Evolutionary conservation across 768 basidiomycete genomes (phyloP), one percentile per base, ranked within the genome.

Genomic region (Pleurotus tuoliensis): DNA sequence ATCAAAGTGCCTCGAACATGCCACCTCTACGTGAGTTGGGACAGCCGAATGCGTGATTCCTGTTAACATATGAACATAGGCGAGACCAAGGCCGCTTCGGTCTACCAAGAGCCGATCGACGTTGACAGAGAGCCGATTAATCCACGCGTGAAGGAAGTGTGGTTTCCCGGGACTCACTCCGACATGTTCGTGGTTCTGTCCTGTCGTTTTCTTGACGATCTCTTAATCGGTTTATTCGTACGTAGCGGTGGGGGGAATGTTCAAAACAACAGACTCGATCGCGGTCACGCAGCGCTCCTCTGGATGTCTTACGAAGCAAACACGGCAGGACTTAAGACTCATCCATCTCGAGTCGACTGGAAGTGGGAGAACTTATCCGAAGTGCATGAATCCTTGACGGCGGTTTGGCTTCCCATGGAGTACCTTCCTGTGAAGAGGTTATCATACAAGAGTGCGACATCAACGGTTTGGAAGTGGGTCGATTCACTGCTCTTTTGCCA

Each of bases 291-390:
- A n/a, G 34, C 46, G 4, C 50, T 59, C 7, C 40, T 57, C 7
- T 63, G 62, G 62, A 63, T 63, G 62, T 54, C 27, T 9, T 52
- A 59, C 27, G 62, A 63, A 57, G 62, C 62, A 6, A 47, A 53
- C 40, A 46, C 58, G 13, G 57, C 60, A 38, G 62, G 62, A 18
- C 55, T 63, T 7, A 53, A 44, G 45, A 43, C 61, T 13, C 37
- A 53, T 22, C 34, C 41, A 3, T 57, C 61, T 3, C 12, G 39
- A 8, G 56, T 47, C 5, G 48, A 56, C 16, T 56, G 56, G 58
- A 37, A 55, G 5, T 59, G 37, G 55, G 24, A 46, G 12, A 44
- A 55, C 25, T 4, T 22, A 38, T 34, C 40, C n/a, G 39, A 18
- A 6, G 34, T 22, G 18, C 55, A 39, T 24, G 27, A 57, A 22